Evolutionary conservation across 768 basidiomycete genomes (phyloP).

Genomic region (Phanerodontia chrysosporium): DNA sequence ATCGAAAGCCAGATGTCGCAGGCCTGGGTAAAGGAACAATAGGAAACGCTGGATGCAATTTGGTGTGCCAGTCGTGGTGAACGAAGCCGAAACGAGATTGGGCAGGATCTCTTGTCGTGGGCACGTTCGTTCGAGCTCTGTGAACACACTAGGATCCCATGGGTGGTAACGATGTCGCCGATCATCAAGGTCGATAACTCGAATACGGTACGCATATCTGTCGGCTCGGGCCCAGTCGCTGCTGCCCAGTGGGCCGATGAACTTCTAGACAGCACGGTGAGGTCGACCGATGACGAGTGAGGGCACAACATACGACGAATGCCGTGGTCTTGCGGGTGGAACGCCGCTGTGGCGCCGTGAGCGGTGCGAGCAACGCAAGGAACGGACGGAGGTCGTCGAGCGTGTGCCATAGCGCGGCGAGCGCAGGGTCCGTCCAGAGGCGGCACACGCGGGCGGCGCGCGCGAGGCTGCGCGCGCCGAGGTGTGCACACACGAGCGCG

Average conservation of each 20-base stretch:
- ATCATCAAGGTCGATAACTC: conserved; percentile 19
- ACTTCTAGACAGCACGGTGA: conserved; percentile 16
- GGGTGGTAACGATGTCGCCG: conserved; percentile 11
- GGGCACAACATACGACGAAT: conserved; percentile 1
- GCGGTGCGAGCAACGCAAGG: conserved; percentile 48
- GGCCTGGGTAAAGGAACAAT: conserved; percentile 52
- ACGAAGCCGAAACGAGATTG: conserved; percentile 47
- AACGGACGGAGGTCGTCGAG: conserved; percentile 43
- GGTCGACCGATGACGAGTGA: not conserved
- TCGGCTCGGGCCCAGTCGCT: conserved; percentile 54
- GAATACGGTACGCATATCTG: conserved; percentile 36
- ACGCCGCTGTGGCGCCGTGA: conserved; percentile 20
- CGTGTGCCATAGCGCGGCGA: conserved; percentile 56
- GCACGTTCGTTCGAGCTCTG: conserved; percentile 52
- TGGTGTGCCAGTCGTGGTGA: conserved; percentile 28
- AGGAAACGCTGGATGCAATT: conserved; percentile 32
- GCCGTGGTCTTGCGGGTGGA: not conserved
- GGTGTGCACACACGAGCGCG: conserved; percentile 20
- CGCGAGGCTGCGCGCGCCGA: conserved; percentile 20
- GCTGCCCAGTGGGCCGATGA: conserved; percentile 33
- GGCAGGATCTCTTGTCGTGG: conserved; percentile 51
- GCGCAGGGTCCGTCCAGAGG: conserved; percentile 52
- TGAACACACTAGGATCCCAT: conserved; percentile 32
- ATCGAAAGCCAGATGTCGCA: conserved; percentile 33
- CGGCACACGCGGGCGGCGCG: conserved; percentile 47